Base-by-base conservation (phyloP, 495 filamentous ascomycete species). In the Podospora comata region DNA sequence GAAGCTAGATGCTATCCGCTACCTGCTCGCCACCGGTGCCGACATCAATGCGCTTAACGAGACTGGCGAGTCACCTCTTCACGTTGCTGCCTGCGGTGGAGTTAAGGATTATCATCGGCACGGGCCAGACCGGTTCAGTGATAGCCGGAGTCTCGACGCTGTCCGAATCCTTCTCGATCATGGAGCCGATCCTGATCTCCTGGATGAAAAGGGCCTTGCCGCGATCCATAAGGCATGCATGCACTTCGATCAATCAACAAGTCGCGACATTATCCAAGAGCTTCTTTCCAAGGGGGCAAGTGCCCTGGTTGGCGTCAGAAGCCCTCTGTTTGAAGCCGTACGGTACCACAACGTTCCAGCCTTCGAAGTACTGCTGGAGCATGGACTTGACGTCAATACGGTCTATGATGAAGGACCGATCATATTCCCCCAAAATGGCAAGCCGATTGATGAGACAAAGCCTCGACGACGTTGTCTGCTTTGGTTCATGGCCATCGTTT, bases 21-120 rank as follows among this genome's bases (percentile, higher is more conserved):
- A 70, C 58, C 67, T 70, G 19, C 67, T 72, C 34, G 57, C 60
- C 13, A 67, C 66, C 27, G 65, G 71, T 3, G 65, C 67, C 26
- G 66, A 70, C 39, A 60, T 76, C 54, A 64, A 78, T 44, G 73
- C 72, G 4, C 68, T 71, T 19, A 71, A 78, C 30, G 60, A 70
- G 18, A 32, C 48, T 0, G 73, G 74, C 57, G 18, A 30, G 23
- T 64, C 62, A 4, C 62, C 67, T n/a, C 58, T 69, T 13, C 67
- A 60, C 26, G 5, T 20, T 23, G 58, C 58, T 23, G 58, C 58
- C 26, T 15, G 26, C 18, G 13, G 13, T 23, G 58, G 0, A 23
- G 2, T 28, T 28, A 1, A 23, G 23, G 1, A 23, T 23, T 23
- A 23, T 23, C 23, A 23, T 23, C 23, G 23, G 23, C 23, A 23